A percentile compares a stretch with the other conserved stretches of the same genome.
These are phyloP conservation scores for Fusarium xyrophilum DNA, from an alignment of 2,329 filamentous ascomycete species.

Conservation along the genomic window DNA sequence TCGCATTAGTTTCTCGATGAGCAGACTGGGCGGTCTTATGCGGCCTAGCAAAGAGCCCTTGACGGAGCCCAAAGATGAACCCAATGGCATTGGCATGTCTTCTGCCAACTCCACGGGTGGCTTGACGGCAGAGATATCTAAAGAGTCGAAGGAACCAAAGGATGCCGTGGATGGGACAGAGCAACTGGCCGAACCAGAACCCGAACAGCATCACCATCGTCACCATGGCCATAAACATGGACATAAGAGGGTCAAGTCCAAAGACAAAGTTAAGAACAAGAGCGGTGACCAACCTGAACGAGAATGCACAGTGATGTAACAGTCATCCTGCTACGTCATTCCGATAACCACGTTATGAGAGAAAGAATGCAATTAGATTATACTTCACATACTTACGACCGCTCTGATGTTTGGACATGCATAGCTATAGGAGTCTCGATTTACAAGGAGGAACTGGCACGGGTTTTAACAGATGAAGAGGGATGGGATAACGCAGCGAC, in stretches of 20 bases:
- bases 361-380: not conserved
- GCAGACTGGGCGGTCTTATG: constrained; percentile 60
- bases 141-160: constrained; percentile 27
- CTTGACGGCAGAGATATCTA: constrained; percentile 36
- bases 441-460: constrained; percentile 3
- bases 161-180: constrained; percentile 30
- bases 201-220: constrained; percentile 30
- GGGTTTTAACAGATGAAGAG: not conserved
- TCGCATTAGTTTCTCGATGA: constrained; percentile 64
- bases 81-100: constrained; percentile 37
- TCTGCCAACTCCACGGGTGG: constrained; percentile 39
- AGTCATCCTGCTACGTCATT: not conserved
- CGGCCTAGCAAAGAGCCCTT: constrained; percentile 58
- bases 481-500: not conserved
- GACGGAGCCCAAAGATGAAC: constrained; percentile 36
- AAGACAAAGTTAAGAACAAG: constrained; percentile 50
- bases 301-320: constrained; percentile 58
- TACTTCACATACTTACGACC: not conserved
- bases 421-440: constrained; percentile 26
- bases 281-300: constrained; percentile 51
- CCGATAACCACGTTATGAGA: not conserved
- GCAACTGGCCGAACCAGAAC: constrained; percentile 33
- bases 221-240: constrained; percentile 44
- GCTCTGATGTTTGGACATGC: constrained; percentile 18
- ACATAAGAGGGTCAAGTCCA: constrained; percentile 49